A percentile compares a stretch with the other conserved stretches of the same genome.
Conservation (phyloP, 495 filamentous ascomycete species). For the Aspergillus wentii region DNA sequence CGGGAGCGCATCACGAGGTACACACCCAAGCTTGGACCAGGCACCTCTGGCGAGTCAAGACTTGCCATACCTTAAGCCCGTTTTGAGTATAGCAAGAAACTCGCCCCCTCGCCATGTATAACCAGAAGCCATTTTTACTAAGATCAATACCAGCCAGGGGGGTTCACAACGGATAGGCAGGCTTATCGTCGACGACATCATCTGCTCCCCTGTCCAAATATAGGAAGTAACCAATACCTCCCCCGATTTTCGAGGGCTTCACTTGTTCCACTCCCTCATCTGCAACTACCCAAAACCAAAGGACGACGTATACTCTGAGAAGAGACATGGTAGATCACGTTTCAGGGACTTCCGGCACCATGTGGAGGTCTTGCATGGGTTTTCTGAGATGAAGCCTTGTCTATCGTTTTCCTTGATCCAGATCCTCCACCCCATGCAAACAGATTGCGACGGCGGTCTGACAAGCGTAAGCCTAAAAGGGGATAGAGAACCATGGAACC, state of each 20-base stretch:
- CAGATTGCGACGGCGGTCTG: conserved; percentile 22
- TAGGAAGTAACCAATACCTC: conserved; percentile 13
- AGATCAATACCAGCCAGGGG: conserved; percentile 5
- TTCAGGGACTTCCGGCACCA: conserved; percentile 28
- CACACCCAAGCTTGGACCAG: conserved; percentile 10
- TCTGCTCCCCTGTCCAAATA: conserved; percentile 9
- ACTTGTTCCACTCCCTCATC: conserved; percentile 27
- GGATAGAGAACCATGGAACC: conserved; percentile 4
- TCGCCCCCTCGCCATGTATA: conserved; percentile 6
- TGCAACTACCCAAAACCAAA: conserved; percentile 29
- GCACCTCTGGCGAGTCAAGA: conserved; percentile 12
- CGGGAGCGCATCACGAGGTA: conserved; percentile 18
- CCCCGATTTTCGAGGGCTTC: conserved; percentile 29
- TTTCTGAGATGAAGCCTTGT: conserved; percentile 11
- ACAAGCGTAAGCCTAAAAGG: conserved; percentile 3
- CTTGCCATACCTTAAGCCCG: conserved; percentile 16
- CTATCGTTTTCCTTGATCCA: conserved; percentile 7
- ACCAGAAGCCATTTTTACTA: conserved; percentile 9
- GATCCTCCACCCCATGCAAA: conserved; percentile 24
- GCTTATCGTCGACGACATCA: not conserved
- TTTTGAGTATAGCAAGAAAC: conserved; percentile 14
- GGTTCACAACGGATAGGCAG: conserved; percentile 2
- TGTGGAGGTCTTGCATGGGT: conserved; percentile 60
- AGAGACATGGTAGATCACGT: conserved; percentile 21
- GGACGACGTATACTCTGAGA: conserved; percentile 14